Evolutionary conservation across 2,329 filamentous ascomycete species (phyloP).

Genomic region (Hyphodiscus sp.): DNA sequence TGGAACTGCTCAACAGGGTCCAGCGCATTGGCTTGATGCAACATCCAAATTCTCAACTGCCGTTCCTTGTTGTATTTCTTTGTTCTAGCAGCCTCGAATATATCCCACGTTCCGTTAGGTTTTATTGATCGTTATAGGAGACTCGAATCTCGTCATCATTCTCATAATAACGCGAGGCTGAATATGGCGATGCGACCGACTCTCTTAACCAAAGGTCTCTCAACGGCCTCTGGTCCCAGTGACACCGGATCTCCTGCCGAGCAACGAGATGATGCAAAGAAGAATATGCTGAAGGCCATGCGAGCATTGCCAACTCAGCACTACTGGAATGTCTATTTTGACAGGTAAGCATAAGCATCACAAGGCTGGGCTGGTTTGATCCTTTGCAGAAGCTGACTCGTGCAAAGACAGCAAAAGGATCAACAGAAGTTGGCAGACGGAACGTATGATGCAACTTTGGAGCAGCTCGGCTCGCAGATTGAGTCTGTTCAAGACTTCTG

Average conservation of each 20-base stretch:
- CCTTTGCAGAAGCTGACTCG: constrained; percentile 1
- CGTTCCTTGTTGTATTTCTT: constrained; percentile 3
- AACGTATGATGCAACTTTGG: constrained; percentile 36
- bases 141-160: background rate
- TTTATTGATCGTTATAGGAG: background rate
- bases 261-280: constrained; percentile 71
- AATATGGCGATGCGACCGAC: constrained; percentile 50
- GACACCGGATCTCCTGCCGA: constrained; percentile 64
- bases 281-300: constrained; percentile 72
- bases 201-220: constrained; percentile 57
- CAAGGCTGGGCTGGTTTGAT: background rate
- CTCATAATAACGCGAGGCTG: constrained; percentile 11
- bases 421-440: constrained; percentile 31
- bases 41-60: background rate
- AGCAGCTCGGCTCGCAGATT: constrained; percentile 58
- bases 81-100: background rate
- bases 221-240: constrained; percentile 52
- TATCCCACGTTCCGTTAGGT: background rate
- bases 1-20: background rate
- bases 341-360: constrained; percentile 39
- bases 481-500: constrained; percentile 82
- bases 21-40: constrained; percentile 1
- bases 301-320: constrained; percentile 71
- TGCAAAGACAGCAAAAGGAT: constrained; percentile 28
- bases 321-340: constrained; percentile 70